Conservation (phyloP, 805 yeast genomes). For the Clavispora santaluciae region DNA sequence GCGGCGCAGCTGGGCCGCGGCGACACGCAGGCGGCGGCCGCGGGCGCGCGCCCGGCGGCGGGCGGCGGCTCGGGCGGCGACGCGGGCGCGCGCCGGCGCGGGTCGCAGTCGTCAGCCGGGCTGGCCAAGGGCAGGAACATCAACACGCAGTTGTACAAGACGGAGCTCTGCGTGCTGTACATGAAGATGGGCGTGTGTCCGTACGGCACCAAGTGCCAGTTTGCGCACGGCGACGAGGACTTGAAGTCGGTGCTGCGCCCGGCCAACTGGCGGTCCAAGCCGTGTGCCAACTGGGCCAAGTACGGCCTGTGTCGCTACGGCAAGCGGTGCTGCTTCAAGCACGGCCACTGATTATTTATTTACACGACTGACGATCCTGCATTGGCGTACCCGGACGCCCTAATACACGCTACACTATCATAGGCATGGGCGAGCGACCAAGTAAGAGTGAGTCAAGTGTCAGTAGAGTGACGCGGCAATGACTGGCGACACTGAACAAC, state of each 20-base stretch:
- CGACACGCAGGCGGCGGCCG: no score
- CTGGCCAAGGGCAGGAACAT: slow-evolving; percentile 15
- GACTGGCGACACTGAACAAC: no score
- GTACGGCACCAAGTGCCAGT: slow-evolving; percentile 87
- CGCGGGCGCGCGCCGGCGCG: no score
- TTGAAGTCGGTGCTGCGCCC: slow-evolving; percentile 68
- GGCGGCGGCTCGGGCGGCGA: no score
- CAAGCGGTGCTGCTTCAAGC: slow-evolving; percentile 87
- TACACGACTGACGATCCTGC: background rate
- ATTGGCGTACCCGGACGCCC: background rate
- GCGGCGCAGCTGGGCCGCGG: slow-evolving; percentile 7
- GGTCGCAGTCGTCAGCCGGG: slow-evolving; percentile 5
- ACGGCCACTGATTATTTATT: slow-evolving; percentile 36
- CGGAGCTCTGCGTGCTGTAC: slow-evolving; percentile 82
- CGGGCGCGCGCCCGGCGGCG: background rate
- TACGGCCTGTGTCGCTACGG: slow-evolving; percentile 85
- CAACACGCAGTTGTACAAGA: slow-evolving; percentile 75
- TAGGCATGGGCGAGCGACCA: no score
- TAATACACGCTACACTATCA: background rate
- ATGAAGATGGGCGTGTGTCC: slow-evolving; percentile 69
- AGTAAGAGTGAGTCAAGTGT: no score
- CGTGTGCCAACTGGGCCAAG: slow-evolving; percentile 84
- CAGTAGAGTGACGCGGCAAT: no score
- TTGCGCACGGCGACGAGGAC: slow-evolving; percentile 85
- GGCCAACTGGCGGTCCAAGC: slow-evolving; percentile 84